These are phyloP conservation scores for Mimosa pudica DNA, from an alignment of 306 rosid genomes.

Conservation along the genomic window DNA sequence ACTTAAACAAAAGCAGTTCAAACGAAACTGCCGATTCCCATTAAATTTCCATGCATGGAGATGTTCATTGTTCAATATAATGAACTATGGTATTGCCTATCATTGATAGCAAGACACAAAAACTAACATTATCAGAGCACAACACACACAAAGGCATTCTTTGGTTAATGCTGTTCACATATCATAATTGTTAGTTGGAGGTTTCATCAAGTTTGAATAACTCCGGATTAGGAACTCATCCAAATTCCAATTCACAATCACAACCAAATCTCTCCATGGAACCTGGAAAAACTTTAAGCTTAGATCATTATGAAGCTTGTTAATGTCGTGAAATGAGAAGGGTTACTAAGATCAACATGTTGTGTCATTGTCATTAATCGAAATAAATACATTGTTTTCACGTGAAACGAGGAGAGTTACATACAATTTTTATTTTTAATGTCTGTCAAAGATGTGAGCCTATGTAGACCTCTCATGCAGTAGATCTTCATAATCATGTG, in stretches of 20 bases:
- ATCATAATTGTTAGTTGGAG: background rate
- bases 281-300: background rate
- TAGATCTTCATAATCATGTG: constrained; percentile 19
- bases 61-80: background rate
- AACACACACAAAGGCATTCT: too few relatives aligned
- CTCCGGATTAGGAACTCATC: background rate
- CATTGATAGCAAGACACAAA: background rate
- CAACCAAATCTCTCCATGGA: too few relatives aligned
- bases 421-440: background rate
- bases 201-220: background rate
- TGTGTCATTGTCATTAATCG: background rate
- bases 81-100: background rate
- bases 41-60: background rate
- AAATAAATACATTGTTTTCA: background rate
- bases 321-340: too few relatives aligned
- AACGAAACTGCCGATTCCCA: background rate
- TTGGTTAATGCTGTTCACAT: background rate
- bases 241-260: background rate
- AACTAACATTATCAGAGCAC: background rate
- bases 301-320: background rate
- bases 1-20: background rate
- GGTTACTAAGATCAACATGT: background rate
- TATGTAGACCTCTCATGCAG: background rate
- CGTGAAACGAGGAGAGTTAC: background rate
- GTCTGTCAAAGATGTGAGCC: background rate